Conservation (phyloP, 805 yeast genomes). For the Cyberlindnera euphorbiiphila region DNA sequence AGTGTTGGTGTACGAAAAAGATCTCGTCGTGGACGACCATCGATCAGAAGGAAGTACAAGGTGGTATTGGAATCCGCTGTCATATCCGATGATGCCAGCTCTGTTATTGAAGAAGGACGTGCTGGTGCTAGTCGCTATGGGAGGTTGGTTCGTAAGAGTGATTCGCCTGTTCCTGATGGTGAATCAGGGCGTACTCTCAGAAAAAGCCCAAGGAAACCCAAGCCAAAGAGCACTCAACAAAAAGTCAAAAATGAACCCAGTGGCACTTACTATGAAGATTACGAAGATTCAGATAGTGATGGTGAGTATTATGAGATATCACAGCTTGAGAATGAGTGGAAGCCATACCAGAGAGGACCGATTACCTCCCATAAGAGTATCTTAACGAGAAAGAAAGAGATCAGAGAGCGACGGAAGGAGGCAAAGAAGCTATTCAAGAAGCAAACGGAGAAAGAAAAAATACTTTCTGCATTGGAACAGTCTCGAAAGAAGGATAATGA, state of each 20-base stretch:
- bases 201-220: neutral
- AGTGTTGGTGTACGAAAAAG: neutral
- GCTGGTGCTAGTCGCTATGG: neutral
- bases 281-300: neutral
- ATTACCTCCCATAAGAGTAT: too few species aligned
- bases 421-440: neutral
- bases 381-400: neutral
- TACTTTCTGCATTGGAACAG: neutral
- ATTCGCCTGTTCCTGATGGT: too few species aligned
- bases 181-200: too few species aligned
- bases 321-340: neutral
- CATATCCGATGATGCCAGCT: conserved; percentile 2
- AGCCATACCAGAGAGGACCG: neutral
- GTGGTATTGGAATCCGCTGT: neutral
- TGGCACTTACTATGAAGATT: too few species aligned
- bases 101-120: neutral
- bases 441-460: conserved; percentile 1
- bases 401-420: neutral
- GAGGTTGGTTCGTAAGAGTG: too few species aligned
- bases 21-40: conserved; percentile 3
- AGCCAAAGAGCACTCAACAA: too few species aligned
- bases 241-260: too few species aligned
- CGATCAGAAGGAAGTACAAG: neutral
- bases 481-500: neutral
- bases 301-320: too few species aligned